These are phyloP conservation scores for Stromatinia cepivora DNA, from an alignment of 2,329 filamentous ascomycete species.

Conservation along the genomic window DNA sequence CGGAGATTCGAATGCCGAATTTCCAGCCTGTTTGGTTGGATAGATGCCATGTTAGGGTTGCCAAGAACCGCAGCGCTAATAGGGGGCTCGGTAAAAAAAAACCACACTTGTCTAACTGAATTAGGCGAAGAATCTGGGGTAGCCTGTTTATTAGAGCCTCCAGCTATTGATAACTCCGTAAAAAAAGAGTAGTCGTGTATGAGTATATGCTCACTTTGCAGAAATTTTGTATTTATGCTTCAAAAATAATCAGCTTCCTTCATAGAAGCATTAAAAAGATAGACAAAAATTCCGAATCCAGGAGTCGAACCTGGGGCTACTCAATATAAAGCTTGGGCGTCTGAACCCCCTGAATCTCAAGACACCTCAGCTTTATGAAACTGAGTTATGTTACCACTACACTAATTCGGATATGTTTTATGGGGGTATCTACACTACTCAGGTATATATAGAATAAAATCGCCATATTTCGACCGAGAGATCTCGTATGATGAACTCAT, in stretches of 20 bases:
- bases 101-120: not conserved
- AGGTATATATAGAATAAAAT: not conserved
- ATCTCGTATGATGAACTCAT: not conserved
- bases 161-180: not conserved
- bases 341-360: too few species aligned
- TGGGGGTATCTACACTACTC: not conserved
- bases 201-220: too few species aligned
- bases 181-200: too few species aligned
- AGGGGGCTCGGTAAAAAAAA: constrained; percentile 12
- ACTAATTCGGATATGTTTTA: too few species aligned
- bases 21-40: not conserved
- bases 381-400: not conserved
- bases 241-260: too few species aligned
- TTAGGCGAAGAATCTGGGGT: not conserved
- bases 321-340: too few species aligned
- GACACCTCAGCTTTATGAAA: too few species aligned
- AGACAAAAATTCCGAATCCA: not conserved
- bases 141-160: not conserved
- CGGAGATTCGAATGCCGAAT: not conserved
- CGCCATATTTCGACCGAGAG: not conserved
- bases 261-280: not conserved
- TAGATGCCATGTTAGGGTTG: not conserved
- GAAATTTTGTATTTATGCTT: too few species aligned
- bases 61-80: not conserved
- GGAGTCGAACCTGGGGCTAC: not conserved